phyloP scores from a whole-genome alignment of 371 early-diverging fungal species.

The Mortierella polycephala region DNA sequence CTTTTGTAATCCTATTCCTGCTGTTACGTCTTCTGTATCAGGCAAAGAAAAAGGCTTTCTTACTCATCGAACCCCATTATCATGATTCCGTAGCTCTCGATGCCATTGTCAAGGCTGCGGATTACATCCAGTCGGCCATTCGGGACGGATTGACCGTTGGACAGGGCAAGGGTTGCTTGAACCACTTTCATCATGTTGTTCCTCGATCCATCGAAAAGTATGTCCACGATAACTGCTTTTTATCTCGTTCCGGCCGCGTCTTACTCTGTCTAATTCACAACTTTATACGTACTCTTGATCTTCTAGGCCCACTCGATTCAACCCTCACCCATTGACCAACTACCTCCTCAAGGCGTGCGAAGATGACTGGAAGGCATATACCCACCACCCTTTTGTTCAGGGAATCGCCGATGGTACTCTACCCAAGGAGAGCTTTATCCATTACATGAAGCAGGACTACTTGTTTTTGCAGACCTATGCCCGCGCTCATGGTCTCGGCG shows the following conservation, averaged over 20 bases:
- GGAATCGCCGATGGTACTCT: conserved; percentile 81
- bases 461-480: conserved; percentile 85
- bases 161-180: conserved; percentile 78
- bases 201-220: conserved; percentile 64
- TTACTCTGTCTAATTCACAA: conserved; percentile 19
- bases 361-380: conserved; percentile 75
- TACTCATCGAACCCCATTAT: not conserved
- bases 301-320: conserved; percentile 52
- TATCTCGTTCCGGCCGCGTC: conserved; percentile 7
- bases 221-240: not conserved
- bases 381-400: conserved; percentile 79
- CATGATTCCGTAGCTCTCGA: conserved; percentile 49
- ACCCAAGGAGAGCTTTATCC: conserved; percentile 71
- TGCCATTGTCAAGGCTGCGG: conserved; percentile 61
- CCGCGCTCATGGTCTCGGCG: conserved; percentile 78
- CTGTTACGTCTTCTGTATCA: not conserved
- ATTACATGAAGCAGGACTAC: conserved; percentile 87
- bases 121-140: conserved; percentile 71
- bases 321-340: conserved; percentile 59
- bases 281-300: conserved; percentile 5
- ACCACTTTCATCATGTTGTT: conserved; percentile 72
- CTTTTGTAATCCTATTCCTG: not conserved
- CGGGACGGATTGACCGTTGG: conserved; percentile 67
- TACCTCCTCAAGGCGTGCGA: conserved; percentile 62
- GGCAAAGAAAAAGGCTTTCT: too few species aligned